These are phyloP conservation scores for Camelina hispida DNA, from an alignment of 345 rosid genomes.

Conservation along the genomic window DNA sequence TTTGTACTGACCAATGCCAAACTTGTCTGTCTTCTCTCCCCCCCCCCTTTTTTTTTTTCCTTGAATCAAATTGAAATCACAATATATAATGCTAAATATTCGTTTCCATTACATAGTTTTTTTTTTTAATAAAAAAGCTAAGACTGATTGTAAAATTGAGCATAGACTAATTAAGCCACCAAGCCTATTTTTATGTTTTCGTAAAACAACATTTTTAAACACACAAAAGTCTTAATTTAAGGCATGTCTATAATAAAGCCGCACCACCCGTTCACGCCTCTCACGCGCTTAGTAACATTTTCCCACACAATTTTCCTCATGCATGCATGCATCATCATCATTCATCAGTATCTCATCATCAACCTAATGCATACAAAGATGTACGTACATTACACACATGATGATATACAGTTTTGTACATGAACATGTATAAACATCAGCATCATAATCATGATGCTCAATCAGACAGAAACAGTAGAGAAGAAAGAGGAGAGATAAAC, in stretches of 20 bases:
- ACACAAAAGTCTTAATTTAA: neutral
- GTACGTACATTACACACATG: constrained; percentile 32
- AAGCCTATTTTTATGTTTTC: neutral
- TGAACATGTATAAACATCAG: constrained; percentile 43
- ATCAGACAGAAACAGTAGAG: constrained; percentile 11
- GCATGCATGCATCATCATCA: constrained; percentile 15
- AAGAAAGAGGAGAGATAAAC: constrained; percentile 28
- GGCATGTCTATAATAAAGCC: neutral
- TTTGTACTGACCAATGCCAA: constrained; percentile 22
- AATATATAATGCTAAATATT: neutral
- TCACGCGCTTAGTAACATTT: constrained; percentile 31
- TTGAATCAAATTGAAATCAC: neutral
- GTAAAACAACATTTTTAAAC: neutral
- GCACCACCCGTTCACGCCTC: constrained; percentile 13
- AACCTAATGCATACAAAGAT: constrained; percentile 24
- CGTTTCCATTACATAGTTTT: neutral
- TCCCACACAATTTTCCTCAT: constrained; percentile 19
- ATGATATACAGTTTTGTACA: constrained; percentile 33
- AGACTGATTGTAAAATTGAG: neutral
- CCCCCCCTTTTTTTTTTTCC: neutral
- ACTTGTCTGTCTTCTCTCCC: constrained; percentile 16
- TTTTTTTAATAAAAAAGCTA: no score
- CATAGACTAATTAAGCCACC: neutral
- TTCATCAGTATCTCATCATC: neutral
- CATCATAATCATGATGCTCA: constrained; percentile 40